Conservation (phyloP, 1,284 basidiomycete genomes). For the Rhodotorula sp. region DNA sequence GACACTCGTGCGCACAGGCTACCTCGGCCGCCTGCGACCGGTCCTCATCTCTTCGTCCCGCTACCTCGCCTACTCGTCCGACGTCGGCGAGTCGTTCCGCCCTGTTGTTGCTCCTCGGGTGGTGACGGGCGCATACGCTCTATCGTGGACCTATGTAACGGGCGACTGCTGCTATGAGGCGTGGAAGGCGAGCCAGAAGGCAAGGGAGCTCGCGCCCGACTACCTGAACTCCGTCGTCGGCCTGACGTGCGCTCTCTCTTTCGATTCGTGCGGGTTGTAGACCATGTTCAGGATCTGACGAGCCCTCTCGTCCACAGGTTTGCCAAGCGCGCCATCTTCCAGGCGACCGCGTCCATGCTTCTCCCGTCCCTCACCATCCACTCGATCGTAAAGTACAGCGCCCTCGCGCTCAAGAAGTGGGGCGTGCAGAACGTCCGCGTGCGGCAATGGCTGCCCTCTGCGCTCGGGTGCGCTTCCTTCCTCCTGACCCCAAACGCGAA, state of each 20-base stretch:
- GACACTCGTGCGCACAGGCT: neutral
- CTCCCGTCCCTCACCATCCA: conserved; percentile 51
- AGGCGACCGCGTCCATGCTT: conserved; percentile 81
- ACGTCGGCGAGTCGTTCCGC: conserved; percentile 88
- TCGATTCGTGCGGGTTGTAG: neutral
- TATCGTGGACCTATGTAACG: conserved; percentile 51
- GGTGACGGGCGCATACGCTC: conserved; percentile 73
- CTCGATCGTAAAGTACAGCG: conserved; percentile 62
- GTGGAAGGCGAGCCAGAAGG: conserved; percentile 72
- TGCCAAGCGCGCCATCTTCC: conserved; percentile 59
- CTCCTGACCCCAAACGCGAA: neutral
- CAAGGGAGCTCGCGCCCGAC: conserved; percentile 28
- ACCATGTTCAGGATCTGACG: no score
- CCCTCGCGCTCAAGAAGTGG: conserved; percentile 20
- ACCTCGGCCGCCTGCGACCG: conserved; percentile 9
- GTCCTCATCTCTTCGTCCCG: neutral
- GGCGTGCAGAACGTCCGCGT: neutral
- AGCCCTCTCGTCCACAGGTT: neutral
- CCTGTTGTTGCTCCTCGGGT: conserved; percentile 77
- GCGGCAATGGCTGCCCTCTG: conserved; percentile 9
- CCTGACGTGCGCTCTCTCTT: conserved; percentile 10
- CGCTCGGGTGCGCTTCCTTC: conserved; percentile 1
- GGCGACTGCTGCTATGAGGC: conserved; percentile 90
- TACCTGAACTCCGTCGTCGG: conserved; percentile 19
- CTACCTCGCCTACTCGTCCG: conserved; percentile 49